Evolutionary conservation across 805 yeast species (phyloP), one percentile per base, ranked within the genome.

Genomic region (Nakazawaea molendinolei): DNA sequence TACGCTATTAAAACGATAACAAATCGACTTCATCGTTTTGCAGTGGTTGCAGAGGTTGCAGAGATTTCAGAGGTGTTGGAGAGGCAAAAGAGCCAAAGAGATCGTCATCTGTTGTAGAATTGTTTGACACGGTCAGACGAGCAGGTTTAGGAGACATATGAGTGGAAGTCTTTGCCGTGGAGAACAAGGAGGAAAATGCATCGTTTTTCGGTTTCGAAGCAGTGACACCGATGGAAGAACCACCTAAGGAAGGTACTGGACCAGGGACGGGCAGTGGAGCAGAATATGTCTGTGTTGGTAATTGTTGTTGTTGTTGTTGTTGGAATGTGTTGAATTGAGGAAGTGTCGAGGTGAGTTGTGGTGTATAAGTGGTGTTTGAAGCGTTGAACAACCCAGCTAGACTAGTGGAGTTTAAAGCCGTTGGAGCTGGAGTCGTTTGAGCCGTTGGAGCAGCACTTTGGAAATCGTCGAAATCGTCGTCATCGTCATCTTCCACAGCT

Each of bases 401-500:
- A 30, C 58, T 60, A 37, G 44, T 46, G 5, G 56, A 34, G 34
- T 34, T 45, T 20, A 36, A 30, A 7, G 40, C 24, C n/a, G 42
- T 18, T 8, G 45, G 33, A 3, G 44, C 31, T 5, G 40, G 36
- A 15, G 46, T 23, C 7, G 53, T 38, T n/a, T 55, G 28, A 31
- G 53, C 55, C 13, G 60, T 58, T 7, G 81, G 78, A 4, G 72
- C 76, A 9, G 86, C 82, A 40, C 68, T 60, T 56, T 83, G 90
- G 68, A 83, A 83, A 45, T 83, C 92, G 44, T 82, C 86, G 53
- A 84, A 84, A 27, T 83, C 92, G 44, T 81, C 86, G 38, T 76
- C 86, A 38, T 71, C 74, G 20, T 72, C 83, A 8, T 69, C 75
- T 5, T 55, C 56, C 5, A 36, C 47, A 23, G 50, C 38, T 9